These are phyloP conservation scores for Ceratonia siliqua DNA, from an alignment of 306 rosid genomes.

Conservation along the genomic window DNA sequence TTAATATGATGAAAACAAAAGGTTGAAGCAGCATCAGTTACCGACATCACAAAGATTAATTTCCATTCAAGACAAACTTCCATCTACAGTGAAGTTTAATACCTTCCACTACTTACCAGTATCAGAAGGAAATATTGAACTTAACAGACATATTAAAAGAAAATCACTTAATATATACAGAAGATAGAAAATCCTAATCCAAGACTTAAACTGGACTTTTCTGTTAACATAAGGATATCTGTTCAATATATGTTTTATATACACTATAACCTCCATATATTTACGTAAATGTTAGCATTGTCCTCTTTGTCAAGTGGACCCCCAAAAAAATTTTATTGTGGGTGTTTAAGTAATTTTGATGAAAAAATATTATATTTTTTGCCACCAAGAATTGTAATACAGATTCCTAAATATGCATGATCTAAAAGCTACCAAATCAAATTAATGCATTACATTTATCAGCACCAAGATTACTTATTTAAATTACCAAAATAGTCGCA, in stretches of 20 bases:
- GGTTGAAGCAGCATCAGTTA: background rate
- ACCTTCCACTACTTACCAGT: background rate
- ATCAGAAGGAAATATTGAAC: background rate
- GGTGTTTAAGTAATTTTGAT: background rate
- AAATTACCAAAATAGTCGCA: background rate
- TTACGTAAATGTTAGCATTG: too few species aligned
- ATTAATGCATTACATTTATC: background rate
- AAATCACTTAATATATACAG: background rate
- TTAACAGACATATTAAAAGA: background rate
- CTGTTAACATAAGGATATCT: background rate
- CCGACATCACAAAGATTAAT: too few species aligned
- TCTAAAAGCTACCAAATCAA: background rate
- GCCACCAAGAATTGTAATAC: background rate
- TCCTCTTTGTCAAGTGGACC: background rate
- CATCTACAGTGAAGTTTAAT: background rate
- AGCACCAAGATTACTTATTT: background rate
- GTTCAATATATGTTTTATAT: background rate
- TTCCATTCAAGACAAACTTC: conserved; percentile 11
- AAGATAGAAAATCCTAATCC: background rate
- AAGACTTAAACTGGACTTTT: background rate
- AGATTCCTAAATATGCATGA: background rate
- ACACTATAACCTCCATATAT: background rate
- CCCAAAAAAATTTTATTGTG: background rate
- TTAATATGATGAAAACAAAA: conserved; percentile 8
- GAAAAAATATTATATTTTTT: background rate